These are phyloP conservation scores for Cinchona pubescens DNA, from an alignment of 257 asterid species.

Conservation along the genomic window DNA sequence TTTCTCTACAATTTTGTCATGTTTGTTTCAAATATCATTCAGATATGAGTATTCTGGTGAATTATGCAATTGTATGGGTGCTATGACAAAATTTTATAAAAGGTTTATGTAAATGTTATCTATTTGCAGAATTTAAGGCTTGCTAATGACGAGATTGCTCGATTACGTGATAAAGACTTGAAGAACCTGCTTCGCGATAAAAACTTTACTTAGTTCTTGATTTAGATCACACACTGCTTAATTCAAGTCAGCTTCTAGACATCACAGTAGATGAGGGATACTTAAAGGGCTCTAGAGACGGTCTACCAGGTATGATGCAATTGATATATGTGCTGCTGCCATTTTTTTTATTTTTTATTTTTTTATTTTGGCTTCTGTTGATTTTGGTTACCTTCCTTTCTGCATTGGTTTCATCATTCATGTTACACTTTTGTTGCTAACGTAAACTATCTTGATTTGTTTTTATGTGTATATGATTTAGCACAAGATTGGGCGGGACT, in stretches of 20 bases:
- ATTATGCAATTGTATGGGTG: neutral
- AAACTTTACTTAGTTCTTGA: conserved; percentile 80
- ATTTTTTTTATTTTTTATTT: neutral
- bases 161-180: conserved; percentile 69
- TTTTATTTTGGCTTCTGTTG: neutral
- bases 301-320: conserved; percentile 54
- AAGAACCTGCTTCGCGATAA: conserved; percentile 45
- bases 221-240: conserved; percentile 84
- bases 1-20: neutral
- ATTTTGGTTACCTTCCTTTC: neutral
- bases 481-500: too few species aligned
- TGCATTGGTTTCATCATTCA: neutral
- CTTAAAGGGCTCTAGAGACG: conserved; percentile 43
- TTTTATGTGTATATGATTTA: too few species aligned
- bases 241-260: conserved; percentile 61
- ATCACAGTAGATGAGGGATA: conserved; percentile 55
- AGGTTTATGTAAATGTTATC: neutral
- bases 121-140: conserved; percentile 71
- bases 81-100: conserved; percentile 1
- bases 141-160: conserved; percentile 57
- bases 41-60: neutral
- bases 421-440: too few species aligned
- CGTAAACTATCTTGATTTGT: too few species aligned
- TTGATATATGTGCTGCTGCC: conserved; percentile 7
- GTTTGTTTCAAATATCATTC: neutral